Percentiles rank a stretch among this genome's conserved stretches.
Evolutionary conservation across 176 grass and related monocot genomes (phyloP).

Genomic region (Ampelocalamus luodianensis): DNA sequence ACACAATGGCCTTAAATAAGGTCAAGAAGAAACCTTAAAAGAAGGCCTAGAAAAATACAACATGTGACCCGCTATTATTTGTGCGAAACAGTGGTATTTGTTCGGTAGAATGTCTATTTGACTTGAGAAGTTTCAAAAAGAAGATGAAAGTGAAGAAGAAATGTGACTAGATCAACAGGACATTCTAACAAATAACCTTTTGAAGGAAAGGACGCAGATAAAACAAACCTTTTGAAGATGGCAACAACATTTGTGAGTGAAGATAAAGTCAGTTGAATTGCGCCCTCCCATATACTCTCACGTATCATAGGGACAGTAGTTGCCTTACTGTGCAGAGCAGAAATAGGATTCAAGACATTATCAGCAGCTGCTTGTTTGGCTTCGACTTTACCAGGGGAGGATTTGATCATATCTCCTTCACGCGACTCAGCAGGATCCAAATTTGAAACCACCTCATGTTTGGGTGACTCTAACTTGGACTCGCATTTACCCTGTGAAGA

Average conservation of each 20-base stretch:
- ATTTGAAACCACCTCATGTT: constrained; percentile 30
- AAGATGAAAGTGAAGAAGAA: not conserved
- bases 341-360: constrained; percentile 53
- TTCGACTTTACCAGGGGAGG: constrained; percentile 41
- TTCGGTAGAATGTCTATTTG: constrained; percentile 4
- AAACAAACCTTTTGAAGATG: constrained; percentile 82
- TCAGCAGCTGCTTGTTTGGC: constrained; percentile 46
- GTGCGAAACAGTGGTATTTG: not conserved
- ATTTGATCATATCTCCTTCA: constrained; percentile 41
- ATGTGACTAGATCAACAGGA: constrained; percentile 29
- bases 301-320: constrained; percentile 41
- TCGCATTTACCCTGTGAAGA: constrained; percentile 48
- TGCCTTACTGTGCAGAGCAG: not conserved
- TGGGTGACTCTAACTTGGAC: constrained; percentile 50
- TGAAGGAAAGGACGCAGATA: constrained; percentile 3
- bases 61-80: not conserved
- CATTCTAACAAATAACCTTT: not conserved
- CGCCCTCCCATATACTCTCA: constrained; percentile 96
- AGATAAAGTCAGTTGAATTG: constrained; percentile 85
- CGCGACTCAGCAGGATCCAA: not conserved
- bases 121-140: not conserved
- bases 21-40: not conserved
- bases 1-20: not conserved
- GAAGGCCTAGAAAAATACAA: not conserved
- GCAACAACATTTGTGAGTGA: constrained; percentile 78